phyloP scores from a whole-genome alignment of 176 grass and related monocot genomes.

The Phoenix roebelenii region DNA sequence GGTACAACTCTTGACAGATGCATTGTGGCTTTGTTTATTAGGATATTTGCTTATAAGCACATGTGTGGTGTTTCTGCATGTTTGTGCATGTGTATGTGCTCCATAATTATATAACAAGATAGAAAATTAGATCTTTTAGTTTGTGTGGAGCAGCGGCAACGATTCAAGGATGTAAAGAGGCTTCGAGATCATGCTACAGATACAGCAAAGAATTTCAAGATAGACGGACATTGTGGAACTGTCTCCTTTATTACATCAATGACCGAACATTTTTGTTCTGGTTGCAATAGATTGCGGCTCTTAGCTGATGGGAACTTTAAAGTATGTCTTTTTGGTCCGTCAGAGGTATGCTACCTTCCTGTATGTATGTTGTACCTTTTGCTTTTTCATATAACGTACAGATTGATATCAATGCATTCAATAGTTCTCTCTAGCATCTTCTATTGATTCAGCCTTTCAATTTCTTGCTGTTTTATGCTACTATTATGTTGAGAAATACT shows the following conservation, averaged over 20 bases:
- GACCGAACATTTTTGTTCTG: conserved; percentile 94
- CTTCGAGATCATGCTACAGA: conserved; percentile 82
- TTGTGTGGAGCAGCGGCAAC: conserved; percentile 38
- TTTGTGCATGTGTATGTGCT: too few relatives aligned
- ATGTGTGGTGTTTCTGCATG: too few relatives aligned
- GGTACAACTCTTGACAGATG: conserved; percentile 34
- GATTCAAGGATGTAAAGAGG: conserved; percentile 62
- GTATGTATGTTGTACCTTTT: background rate
- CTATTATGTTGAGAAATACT: background rate
- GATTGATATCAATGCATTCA: background rate
- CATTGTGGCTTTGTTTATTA: too few relatives aligned
- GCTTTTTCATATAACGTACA: too few relatives aligned
- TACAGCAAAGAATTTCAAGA: conserved; percentile 91
- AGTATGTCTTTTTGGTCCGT: conserved; percentile 93
- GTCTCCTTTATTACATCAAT: conserved; percentile 98
- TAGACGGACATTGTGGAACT: conserved; percentile 71
- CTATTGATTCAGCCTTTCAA: background rate
- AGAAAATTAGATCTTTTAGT: background rate
- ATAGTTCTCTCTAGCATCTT: background rate
- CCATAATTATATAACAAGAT: too few relatives aligned
- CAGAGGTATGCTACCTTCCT: conserved; percentile 49
- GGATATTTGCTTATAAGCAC: too few relatives aligned
- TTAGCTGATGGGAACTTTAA: conserved; percentile 96
- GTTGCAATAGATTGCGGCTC: conserved; percentile 83
- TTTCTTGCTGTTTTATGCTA: background rate